Base-by-base conservation (phyloP, 2,329 filamentous ascomycete genomes). In the Penicillium aurantiogriseum region DNA sequence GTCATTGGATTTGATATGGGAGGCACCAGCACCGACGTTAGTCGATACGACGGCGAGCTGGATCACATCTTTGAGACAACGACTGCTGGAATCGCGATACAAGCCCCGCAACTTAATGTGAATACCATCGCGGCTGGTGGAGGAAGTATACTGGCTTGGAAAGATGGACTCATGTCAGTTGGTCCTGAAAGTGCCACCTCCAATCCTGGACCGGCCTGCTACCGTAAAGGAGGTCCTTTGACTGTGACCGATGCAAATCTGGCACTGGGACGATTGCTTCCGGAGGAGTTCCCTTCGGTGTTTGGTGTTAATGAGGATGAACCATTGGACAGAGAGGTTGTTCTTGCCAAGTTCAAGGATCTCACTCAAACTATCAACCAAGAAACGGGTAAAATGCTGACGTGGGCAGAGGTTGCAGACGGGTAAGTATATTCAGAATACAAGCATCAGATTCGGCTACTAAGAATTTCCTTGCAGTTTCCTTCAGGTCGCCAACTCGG, bases 1-100 rank as follows among this genome's bases (percentile, higher is more conserved):
- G 89, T 96, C 6, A 94, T 96, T 67, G 92, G 92, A 0, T 96
- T 97, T 69, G 92, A 96, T 68, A 97, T 97, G 92, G 91, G 91
- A 31, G 92, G 92, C 10, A 97, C 92, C 0, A 92, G 88, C 60
- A 96, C 92, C 1, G 92, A 97, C 72, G 71, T 96, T 11, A 93
- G 90, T 40, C 82, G 92, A 52, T 96, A 93, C 67, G 90, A 88
- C 54, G 92, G 92, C 15, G 81, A 89, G 51, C 94, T 94, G 67
- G 92, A 96, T 67, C 92, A 96, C 67, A 90, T 95, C 1, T 96
- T 96, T 64, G 92, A 96, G 76, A 96, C 90, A 0, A 95, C 90
- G 0, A 95, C 90, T 2, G 92, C 92, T 0, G 92, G 92, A 13
- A 90, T 96, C 1, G 92, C 91, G 0, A 92, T 96, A n/a, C 91